Percentiles rank a stretch among this genome's conserved stretches.
phyloP scores from a whole-genome alignment of 192 early-diverging fungal species.

The Backusella mclennaniae region DNA sequence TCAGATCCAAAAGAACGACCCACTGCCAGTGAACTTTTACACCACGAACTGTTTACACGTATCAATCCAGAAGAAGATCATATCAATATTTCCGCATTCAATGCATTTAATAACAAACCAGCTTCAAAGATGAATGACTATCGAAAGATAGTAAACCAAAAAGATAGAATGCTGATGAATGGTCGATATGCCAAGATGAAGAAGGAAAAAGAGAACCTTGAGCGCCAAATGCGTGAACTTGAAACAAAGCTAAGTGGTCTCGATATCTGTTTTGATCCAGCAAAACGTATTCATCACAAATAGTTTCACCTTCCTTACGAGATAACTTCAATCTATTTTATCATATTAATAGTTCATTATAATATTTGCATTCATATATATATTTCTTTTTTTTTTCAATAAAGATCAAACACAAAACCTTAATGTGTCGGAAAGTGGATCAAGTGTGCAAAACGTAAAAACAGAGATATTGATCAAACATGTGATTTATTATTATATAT shows the following conservation, averaged over 20 bases:
- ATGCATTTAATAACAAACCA: neutral
- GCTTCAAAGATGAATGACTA: neutral
- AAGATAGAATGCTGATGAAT: neutral
- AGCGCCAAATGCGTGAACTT: neutral
- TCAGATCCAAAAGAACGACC: constrained; percentile 69
- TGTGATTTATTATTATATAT: neutral
- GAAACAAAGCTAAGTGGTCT: neutral
- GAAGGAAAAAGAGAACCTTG: neutral
- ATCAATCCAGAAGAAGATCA: constrained; percentile 3
- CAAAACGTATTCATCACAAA: constrained; percentile 2
- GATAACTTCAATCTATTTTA: neutral
- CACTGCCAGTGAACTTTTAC: constrained; percentile 64
- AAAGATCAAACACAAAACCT: neutral
- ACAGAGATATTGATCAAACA: neutral
- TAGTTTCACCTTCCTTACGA: neutral
- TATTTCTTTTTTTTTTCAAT: neutral
- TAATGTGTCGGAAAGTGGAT: neutral
- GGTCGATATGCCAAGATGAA: constrained; percentile 10
- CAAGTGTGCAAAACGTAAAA: neutral
- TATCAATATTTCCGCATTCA: constrained; percentile 1
- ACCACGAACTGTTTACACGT: constrained; percentile 59
- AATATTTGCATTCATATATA: too few species aligned
- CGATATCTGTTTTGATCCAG: constrained; percentile 1
- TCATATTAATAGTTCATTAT: too few species aligned
- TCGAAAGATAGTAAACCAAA: neutral